phyloP scores from a whole-genome alignment of 371 early-diverging fungal genomes.

The Mortierella sp. region DNA sequence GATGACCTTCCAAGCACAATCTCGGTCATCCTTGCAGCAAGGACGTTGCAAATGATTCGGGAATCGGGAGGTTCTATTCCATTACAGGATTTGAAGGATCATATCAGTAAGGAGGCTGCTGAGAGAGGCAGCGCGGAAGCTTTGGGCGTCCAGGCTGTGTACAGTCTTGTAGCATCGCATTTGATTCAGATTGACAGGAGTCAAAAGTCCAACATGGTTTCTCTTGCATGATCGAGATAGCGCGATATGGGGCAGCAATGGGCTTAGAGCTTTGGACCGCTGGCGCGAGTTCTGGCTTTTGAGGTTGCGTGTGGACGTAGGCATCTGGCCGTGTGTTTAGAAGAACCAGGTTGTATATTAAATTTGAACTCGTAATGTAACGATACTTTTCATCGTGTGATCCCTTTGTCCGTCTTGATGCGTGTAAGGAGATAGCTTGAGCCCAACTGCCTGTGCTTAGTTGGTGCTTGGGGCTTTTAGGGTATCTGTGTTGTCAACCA shows the following conservation, averaged over 20 bases:
- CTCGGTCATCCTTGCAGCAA: slow-evolving; percentile 22
- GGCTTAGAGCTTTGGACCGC: background rate
- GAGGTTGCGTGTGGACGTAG: background rate
- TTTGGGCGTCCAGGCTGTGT: slow-evolving; percentile 46
- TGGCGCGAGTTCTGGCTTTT: background rate
- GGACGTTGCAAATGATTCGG: slow-evolving; percentile 31
- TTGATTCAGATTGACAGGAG: slow-evolving; percentile 47
- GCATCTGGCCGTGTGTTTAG: background rate
- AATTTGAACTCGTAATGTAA: background rate
- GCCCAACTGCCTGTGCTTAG: no score
- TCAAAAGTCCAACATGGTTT: slow-evolving; percentile 36
- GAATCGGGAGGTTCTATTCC: slow-evolving; percentile 33
- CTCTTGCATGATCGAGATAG: slow-evolving; percentile 17
- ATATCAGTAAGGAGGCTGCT: slow-evolving; percentile 31
- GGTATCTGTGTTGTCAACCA: no score
- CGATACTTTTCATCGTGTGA: no score
- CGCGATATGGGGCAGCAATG: background rate
- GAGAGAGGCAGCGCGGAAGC: slow-evolving; percentile 18
- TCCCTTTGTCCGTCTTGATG: no score
- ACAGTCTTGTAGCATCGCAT: slow-evolving; percentile 43
- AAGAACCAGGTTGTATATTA: background rate
- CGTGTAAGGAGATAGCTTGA: no score
- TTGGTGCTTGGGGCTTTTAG: no score
- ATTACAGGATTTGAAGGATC: slow-evolving; percentile 40
- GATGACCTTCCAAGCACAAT: slow-evolving; percentile 37